These are phyloP conservation scores for Solanum etuberosum DNA, from an alignment of 257 asterid species.

Conservation along the genomic window DNA sequence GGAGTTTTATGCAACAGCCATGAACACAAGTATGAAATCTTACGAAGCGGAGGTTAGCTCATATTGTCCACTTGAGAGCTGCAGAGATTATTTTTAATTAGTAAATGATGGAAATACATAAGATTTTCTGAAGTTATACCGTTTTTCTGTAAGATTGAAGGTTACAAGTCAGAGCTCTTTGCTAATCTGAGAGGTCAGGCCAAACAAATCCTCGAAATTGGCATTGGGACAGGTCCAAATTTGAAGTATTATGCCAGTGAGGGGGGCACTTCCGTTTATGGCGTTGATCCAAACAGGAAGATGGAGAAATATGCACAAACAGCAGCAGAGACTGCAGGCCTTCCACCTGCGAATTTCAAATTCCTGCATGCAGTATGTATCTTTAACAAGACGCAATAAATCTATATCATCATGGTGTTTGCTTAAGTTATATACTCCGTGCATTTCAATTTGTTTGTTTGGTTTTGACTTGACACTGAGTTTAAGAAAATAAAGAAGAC, in stretches of 20 bases:
- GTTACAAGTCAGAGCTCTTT: conserved; percentile 53
- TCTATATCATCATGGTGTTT: background rate
- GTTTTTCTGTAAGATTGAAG: conserved; percentile 53
- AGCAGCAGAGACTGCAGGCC: conserved; percentile 63
- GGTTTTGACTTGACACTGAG: background rate
- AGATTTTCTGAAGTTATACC: background rate
- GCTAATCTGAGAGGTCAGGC: conserved; percentile 56
- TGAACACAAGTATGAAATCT: conserved; percentile 43
- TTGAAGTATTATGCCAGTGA: conserved; percentile 56
- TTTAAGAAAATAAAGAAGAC: background rate
- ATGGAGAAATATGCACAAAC: conserved; percentile 76
- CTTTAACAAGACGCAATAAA: background rate
- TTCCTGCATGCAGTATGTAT: conserved; percentile 64
- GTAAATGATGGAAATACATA: background rate
- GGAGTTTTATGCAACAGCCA: conserved; percentile 60
- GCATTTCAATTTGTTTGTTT: background rate
- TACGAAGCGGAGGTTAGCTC: conserved; percentile 77
- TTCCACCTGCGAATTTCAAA: conserved; percentile 38
- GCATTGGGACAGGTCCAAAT: conserved; percentile 90
- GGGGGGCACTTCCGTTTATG: conserved; percentile 39
- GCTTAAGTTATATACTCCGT: background rate
- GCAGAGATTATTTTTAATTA: background rate
- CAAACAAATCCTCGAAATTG: conserved; percentile 58
- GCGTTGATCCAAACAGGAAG: conserved; percentile 72
- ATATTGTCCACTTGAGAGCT: background rate